A percentile compares a stretch with the other conserved stretches of the same genome.
phyloP scores from a whole-genome alignment of 805 yeast species.

The Teunomyces cretensis region DNA sequence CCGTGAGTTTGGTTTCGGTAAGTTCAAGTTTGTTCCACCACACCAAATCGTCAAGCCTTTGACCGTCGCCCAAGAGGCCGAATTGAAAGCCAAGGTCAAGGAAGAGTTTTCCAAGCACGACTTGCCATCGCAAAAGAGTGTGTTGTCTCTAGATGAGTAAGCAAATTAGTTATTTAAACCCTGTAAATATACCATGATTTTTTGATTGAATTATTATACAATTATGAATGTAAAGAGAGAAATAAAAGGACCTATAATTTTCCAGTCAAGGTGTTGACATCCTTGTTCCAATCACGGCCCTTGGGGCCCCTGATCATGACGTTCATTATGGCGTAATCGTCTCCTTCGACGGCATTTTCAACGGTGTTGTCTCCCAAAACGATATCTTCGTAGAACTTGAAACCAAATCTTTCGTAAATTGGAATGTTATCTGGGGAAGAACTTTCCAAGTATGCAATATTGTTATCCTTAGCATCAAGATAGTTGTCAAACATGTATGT shows the following conservation, averaged over 20 bases:
- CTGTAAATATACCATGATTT: conserved; percentile 1
- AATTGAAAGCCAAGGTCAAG: conserved; percentile 50
- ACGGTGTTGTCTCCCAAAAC: conserved; percentile 35
- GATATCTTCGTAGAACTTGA: conserved; percentile 49
- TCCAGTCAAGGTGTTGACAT: conserved; percentile 4
- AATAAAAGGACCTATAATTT: conserved; percentile 6
- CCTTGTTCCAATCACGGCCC: conserved; percentile 36
- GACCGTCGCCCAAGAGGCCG: conserved; percentile 61
- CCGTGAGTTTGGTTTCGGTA: conserved; percentile 90
- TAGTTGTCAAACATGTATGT: conserved; percentile 47
- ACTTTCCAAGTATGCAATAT: conserved; percentile 51
- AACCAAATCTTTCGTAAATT: conserved; percentile 53
- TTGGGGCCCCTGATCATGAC: conserved; percentile 42
- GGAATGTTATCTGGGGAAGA: conserved; percentile 44
- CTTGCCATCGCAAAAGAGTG: conserved; percentile 60
- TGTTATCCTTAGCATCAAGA: conserved; percentile 40
- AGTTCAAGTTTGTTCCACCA: conserved; percentile 81
- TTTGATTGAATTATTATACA: no score
- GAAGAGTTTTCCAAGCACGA: conserved; percentile 51
- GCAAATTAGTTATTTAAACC: neutral
- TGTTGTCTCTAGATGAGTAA: conserved; percentile 42
- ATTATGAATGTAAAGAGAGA: neutral
- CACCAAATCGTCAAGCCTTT: conserved; percentile 73
- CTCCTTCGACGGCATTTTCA: conserved; percentile 31
- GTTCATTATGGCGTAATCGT: conserved; percentile 42